Base-by-base conservation (phyloP, 805 yeast species). In the Danielia reshetovae region DNA sequence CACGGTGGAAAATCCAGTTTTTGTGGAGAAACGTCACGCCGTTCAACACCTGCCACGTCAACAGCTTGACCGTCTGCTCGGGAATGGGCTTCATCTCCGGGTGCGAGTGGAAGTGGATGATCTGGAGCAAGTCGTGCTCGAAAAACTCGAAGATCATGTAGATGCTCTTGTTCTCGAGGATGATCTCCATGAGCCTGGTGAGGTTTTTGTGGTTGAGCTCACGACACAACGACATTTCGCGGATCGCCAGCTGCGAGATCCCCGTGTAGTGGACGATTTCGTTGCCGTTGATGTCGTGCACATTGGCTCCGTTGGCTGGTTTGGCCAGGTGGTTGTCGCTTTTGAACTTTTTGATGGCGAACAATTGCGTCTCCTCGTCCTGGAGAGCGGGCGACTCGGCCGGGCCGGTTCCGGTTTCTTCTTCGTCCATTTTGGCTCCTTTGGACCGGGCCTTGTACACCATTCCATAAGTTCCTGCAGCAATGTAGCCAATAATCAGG, bases 401-500 rank as follows among this genome's bases (percentile, higher is more conserved):
- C 9, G 12, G 31, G 2, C 19, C 38, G 12, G 46, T 51, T 7
- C 35, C 41, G 7, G 37, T 46, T 9, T 46, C 43, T 3, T 36
- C 28, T 33, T 39, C 44, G 2, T 35, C 17, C 23, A 32, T 34
- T 9, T 31, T 21, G 13, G 23, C 32, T 11, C 37, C 27, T 46
- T 59, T 55, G 7, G 79, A 70, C 42, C 75, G 74, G 6, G 97
- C 97, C 55, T 93, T 90, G 65, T 88, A 93, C 15, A 87, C 96
- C 39, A 87, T 76, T 38, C 98, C 98, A 59, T 93, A 93, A 0
- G 98, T 93, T 25, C 98, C 98, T 0, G 98, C 96, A 1, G 98
- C 98, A 39, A 93, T 93, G 59, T 93, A 93, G 0, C 98, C 98
- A 12, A 88, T 62, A 40, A 93, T 82, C 42, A 83, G 89, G 60